Conservation (phyloP, 2,329 filamentous ascomycete genomes). For the Trichoderma cornu-damae region DNA sequence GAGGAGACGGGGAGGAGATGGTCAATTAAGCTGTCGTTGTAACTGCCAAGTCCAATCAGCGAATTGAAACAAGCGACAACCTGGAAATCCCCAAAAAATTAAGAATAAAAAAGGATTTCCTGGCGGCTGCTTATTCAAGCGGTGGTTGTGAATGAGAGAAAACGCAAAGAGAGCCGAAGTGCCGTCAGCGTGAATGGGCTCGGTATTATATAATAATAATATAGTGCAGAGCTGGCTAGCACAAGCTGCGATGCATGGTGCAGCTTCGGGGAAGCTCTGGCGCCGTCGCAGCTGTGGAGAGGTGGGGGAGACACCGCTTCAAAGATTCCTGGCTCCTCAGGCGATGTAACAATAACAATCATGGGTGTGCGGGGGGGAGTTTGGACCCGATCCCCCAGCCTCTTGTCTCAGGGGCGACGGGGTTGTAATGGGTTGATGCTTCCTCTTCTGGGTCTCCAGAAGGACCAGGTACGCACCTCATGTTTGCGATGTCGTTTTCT, state of each 20-base stretch:
- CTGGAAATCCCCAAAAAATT: neutral
- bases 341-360: neutral
- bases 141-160: neutral
- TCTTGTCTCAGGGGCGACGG: slow-evolving; percentile 4
- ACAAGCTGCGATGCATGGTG: neutral
- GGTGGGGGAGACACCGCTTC: slow-evolving; percentile 7
- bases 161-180: neutral
- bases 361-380: slow-evolving; percentile 11
- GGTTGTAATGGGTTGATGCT: neutral
- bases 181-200: neutral
- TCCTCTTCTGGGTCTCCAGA: neutral
- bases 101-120: neutral
- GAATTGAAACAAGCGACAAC: slow-evolving; percentile 20
- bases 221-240: neutral
- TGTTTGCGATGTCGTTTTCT: slow-evolving; percentile 6
- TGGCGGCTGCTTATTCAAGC: neutral
- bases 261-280: slow-evolving; percentile 11
- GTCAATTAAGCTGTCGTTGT: slow-evolving; percentile 24
- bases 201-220: slow-evolving; percentile 7
- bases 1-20: slow-evolving; percentile 23
- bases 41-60: slow-evolving; percentile 24
- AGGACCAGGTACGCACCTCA: slow-evolving; percentile 17
- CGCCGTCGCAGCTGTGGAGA: slow-evolving; percentile 5
- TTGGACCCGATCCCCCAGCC: neutral
- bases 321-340: slow-evolving; percentile 1